Base-by-base conservation (phyloP, 164 flowering plant genomes). In the Pachysandra terminalis region DNA sequence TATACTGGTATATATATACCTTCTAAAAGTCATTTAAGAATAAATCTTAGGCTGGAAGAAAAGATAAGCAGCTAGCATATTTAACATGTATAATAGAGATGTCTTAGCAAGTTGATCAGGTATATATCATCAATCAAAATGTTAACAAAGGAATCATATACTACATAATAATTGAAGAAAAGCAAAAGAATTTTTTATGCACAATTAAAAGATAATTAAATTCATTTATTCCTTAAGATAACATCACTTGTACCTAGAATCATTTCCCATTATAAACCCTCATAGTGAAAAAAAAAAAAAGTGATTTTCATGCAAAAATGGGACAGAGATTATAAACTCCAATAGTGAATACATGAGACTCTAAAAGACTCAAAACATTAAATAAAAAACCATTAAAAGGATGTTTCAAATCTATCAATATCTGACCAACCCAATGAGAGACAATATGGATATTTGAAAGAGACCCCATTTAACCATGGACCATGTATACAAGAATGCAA, bases 371-470 rank as follows among this genome's bases (percentile, higher is more conserved):
- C 5, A 17, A 23, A 21, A 40, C 25, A 32, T 64, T 61, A 67
- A 61, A 56, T 61, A 67, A 61, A 56, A 61, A 67, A 13, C 32
- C 55, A 48, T 25, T 59, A 59, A 25, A 37, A 57, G 54, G 49
- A 22, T 52, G 63, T 56, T 64, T 71, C 58, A 35, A 67, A 72
- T 63, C 74, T 65, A 53, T 74, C 73, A 61, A 28, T 25, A 28
- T 66, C 53, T 49, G 66, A 26, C 59, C 56, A 63, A 66, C 60
- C 72, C 61, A 63, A 56, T 53, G 28, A 68, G 23, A 48, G 65
- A 66, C 69, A 62, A 63, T 48, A 48, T 52, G 67, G 73, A 72
- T 68, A 51, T 54, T 32, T 49, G 68, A 61, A 56, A 74, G 58
- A 26, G 70, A 77, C 65, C 68, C 56, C 12, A n/a, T 45, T 59